A percentile compares a stretch with the other conserved stretches of the same genome.
These are phyloP conservation scores for Cinnamomum chago DNA, from an alignment of 164 flowering plant species.

Conservation along the genomic window DNA sequence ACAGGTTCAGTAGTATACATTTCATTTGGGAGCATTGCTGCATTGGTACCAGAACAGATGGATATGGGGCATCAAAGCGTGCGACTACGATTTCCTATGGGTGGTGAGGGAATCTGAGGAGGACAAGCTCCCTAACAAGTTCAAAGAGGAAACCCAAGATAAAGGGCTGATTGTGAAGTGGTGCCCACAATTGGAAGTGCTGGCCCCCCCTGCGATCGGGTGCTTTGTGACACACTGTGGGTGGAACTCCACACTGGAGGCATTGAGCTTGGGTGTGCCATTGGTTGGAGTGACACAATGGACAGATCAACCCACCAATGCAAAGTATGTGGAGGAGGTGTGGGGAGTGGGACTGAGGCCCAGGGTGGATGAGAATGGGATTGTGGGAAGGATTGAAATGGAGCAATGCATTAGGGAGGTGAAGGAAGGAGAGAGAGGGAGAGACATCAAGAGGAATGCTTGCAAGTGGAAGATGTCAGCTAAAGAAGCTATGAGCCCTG, in stretches of 20 bases:
- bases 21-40: slow-evolving; percentile 38
- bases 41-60: slow-evolving; percentile 25
- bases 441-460: slow-evolving; percentile 14
- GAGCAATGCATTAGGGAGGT: slow-evolving; percentile 23
- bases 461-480: slow-evolving; percentile 19
- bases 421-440: slow-evolving; percentile 24
- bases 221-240: slow-evolving; percentile 41
- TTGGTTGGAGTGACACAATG: slow-evolving; percentile 31
- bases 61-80: slow-evolving; percentile 11
- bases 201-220: slow-evolving; percentile 29
- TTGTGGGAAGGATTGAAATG: slow-evolving; percentile 23
- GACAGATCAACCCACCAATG: slow-evolving; percentile 33
- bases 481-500: slow-evolving; percentile 16
- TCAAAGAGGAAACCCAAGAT: slow-evolving; percentile 8
- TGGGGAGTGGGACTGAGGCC: slow-evolving; percentile 26
- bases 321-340: slow-evolving; percentile 27
- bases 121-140: slow-evolving; percentile 22
- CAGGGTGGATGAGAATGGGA: slow-evolving; percentile 14
- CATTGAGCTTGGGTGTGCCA: slow-evolving; percentile 34
- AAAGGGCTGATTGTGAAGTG: slow-evolving; percentile 33
- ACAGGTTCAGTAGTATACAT: slow-evolving; percentile 33
- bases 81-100: slow-evolving; percentile 10
- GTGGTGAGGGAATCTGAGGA: slow-evolving; percentile 18
- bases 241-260: slow-evolving; percentile 41
- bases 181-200: slow-evolving; percentile 34